A percentile compares a stretch with the other conserved stretches of the same genome.
phyloP scores from a whole-genome alignment of 768 basidiomycete genomes.

The Harrya chromipes region DNA sequence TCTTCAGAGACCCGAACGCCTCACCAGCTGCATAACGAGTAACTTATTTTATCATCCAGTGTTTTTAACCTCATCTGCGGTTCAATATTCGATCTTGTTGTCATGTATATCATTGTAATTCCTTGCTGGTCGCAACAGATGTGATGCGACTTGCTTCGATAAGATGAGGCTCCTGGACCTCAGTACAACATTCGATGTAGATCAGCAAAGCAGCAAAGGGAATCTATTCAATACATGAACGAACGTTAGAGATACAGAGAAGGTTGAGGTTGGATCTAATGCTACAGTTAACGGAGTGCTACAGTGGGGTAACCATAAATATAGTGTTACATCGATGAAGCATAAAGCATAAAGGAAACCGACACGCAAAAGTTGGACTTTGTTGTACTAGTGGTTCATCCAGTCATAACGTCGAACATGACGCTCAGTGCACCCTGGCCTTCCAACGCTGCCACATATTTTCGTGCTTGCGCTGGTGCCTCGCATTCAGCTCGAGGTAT shows the following conservation, averaged over 20 bases:
- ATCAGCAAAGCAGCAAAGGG: background rate
- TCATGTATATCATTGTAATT: constrained; percentile 9
- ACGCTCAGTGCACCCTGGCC: constrained; percentile 21
- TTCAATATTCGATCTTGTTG: background rate
- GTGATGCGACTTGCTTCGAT: too few relatives aligned
- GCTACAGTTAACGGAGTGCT: constrained; percentile 17
- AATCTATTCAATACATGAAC: constrained; percentile 17
- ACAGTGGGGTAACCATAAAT: constrained; percentile 7
- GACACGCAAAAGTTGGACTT: background rate
- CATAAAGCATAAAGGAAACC: background rate
- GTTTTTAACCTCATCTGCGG: constrained; percentile 9
- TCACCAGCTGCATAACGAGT: constrained; percentile 21
- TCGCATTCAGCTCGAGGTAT: constrained; percentile 51
- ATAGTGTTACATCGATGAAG: background rate
- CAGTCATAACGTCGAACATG: too few relatives aligned
- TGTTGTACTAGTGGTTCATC: background rate
- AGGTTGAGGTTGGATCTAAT: constrained; percentile 8
- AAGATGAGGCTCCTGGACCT: too few relatives aligned
- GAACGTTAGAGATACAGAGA: constrained; percentile 18
- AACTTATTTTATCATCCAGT: constrained; percentile 20
- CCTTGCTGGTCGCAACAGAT: constrained; percentile 1
- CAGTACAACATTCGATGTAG: too few relatives aligned
- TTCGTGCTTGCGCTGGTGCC: constrained; percentile 55
- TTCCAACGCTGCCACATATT: constrained; percentile 54
- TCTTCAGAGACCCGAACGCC: constrained; percentile 45